These are phyloP conservation scores for Macrolepiota albuminosa DNA, from an alignment of 768 basidiomycete species.

Conservation along the genomic window DNA sequence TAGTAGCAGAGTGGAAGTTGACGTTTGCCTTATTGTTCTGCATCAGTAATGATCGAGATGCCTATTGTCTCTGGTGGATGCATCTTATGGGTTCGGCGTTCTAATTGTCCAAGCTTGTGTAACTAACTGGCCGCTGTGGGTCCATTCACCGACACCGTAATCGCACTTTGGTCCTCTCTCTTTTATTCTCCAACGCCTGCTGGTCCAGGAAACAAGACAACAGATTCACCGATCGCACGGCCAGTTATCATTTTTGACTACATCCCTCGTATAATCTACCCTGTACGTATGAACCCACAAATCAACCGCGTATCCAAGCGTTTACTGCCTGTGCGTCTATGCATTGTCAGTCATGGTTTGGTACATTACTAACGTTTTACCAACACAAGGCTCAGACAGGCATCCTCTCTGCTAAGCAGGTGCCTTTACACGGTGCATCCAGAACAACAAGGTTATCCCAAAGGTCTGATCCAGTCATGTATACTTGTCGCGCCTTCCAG, in stretches of 20 bases:
- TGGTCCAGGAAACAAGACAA: constrained; percentile 1
- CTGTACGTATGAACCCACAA: background rate
- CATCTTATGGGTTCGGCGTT: background rate
- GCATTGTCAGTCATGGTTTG: background rate
- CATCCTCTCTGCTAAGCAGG: background rate
- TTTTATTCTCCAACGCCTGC: background rate
- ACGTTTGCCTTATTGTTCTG: background rate
- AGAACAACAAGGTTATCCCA: background rate
- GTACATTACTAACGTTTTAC: background rate
- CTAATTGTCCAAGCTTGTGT: background rate
- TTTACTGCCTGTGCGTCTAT: background rate
- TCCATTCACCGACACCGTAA: background rate
- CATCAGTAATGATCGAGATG: background rate
- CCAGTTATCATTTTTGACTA: background rate
- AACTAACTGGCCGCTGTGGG: background rate
- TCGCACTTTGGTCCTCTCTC: background rate
- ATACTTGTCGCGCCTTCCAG: background rate
- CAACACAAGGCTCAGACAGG: too few relatives aligned
- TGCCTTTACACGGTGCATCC: constrained; percentile 7
- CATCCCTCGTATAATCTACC: background rate
- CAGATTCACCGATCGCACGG: background rate
- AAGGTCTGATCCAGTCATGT: background rate
- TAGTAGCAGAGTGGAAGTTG: background rate
- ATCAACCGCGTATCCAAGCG: background rate
- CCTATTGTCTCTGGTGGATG: background rate